Conservation (phyloP, 2,329 filamentous ascomycete genomes). For the Cercospora janseana region DNA sequence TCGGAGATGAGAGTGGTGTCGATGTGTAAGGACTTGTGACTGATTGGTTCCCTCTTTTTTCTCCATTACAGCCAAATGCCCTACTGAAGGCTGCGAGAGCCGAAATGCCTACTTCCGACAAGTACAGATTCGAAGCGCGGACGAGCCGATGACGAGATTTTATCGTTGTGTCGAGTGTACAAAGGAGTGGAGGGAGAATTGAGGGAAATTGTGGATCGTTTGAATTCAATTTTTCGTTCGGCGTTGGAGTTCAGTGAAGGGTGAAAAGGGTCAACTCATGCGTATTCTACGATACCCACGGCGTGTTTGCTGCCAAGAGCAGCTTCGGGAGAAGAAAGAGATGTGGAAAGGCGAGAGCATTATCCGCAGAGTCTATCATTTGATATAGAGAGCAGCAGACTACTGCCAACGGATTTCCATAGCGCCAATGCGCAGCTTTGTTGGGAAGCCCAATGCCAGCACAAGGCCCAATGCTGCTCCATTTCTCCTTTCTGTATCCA, state of each 20-base stretch:
- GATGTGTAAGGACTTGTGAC: no score
- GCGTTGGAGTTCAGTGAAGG: neutral
- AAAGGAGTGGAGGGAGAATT: constrained; percentile 48
- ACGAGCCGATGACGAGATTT: constrained; percentile 98
- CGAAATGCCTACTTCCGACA: constrained; percentile 90
- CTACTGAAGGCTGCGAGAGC: constrained; percentile 75
- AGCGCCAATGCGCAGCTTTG: no score
- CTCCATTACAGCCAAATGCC: constrained; percentile 67
- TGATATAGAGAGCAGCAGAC: no score
- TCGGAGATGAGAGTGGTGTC: no score
- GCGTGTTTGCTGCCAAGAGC: neutral
- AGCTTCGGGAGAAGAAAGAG: no score
- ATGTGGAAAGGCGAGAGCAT: no score
- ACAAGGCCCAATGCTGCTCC: no score
- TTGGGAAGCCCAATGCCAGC: constrained; percentile 12
- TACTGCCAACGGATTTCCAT: no score
- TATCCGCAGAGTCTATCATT: no score
- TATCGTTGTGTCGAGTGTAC: constrained; percentile 61
- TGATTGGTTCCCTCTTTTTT: no score
- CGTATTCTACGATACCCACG: constrained; percentile 9
- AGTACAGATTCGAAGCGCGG: constrained; percentile 94
- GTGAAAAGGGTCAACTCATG: neutral
- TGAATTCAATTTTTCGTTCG: neutral
- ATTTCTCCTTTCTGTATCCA: no score
- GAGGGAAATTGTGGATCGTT: constrained; percentile 4